Conservation (phyloP, 2,329 filamentous ascomycete genomes). For the Aspergillus neoniger region DNA sequence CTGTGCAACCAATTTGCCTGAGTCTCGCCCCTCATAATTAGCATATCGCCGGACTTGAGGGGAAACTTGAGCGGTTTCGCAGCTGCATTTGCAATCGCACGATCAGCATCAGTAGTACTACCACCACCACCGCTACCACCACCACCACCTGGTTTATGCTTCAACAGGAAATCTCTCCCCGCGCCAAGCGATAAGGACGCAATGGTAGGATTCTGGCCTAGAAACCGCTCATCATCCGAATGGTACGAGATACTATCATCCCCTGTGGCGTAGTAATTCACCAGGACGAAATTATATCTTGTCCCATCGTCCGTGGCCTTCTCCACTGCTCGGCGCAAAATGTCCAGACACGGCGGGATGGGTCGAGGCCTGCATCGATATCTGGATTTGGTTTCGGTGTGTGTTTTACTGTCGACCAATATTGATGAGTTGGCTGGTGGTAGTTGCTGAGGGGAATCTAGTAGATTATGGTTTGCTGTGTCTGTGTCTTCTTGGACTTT, state of each 20-base stretch:
- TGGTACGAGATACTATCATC: conserved; percentile 77
- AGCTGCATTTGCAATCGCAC: conserved; percentile 24
- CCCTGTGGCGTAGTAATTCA: conserved; percentile 81
- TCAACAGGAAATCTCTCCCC: conserved; percentile 73
- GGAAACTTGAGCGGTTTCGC: conserved; percentile 52
- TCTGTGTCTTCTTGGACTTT: too few species aligned
- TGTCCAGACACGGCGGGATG: conserved; percentile 68
- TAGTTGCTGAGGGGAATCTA: neutral
- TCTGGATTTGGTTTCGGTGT: conserved; percentile 40
- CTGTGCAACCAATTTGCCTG: conserved; percentile 77
- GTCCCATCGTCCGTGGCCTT: conserved; percentile 58
- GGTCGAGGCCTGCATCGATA: conserved; percentile 67
- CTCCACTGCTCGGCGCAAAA: conserved; percentile 65
- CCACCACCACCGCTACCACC: conserved; percentile 41
- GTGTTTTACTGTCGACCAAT: conserved; percentile 47
- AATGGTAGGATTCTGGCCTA: conserved; percentile 69
- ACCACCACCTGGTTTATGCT: conserved; percentile 66
- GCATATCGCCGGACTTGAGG: conserved; percentile 72
- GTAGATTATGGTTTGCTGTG: neutral
- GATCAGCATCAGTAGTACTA: conserved; percentile 31
- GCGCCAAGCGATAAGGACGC: conserved; percentile 75
- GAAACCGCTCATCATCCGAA: conserved; percentile 77
- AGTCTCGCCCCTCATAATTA: conserved; percentile 75
- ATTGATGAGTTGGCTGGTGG: neutral
- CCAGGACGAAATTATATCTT: conserved; percentile 74